Evolutionary conservation across 495 filamentous ascomycete genomes (phyloP).

Genomic region (Oleoguttula mirabilis): DNA sequence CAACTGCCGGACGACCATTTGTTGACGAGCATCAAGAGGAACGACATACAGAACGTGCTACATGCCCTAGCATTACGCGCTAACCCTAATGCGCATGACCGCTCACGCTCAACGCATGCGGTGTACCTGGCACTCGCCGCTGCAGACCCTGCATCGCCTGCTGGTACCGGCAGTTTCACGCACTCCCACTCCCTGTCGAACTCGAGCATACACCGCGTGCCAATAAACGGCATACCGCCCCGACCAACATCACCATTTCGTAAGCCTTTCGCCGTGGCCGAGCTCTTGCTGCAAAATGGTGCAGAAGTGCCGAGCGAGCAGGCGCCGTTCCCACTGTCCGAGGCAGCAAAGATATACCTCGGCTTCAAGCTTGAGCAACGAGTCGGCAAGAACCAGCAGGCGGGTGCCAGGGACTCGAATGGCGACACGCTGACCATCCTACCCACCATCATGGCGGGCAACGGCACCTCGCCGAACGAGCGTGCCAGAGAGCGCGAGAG

Average conservation of each 20-base stretch:
- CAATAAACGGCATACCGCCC: slow-evolving; percentile 4
- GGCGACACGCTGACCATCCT: slow-evolving; percentile 16
- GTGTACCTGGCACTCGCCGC: slow-evolving; percentile 89
- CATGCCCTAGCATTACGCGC: slow-evolving; percentile 81
- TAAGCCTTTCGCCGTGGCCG: slow-evolving; percentile 67
- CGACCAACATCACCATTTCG: slow-evolving; percentile 16
- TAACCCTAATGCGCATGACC: slow-evolving; percentile 78
- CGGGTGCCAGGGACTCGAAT: slow-evolving; percentile 11
- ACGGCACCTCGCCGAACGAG: neutral
- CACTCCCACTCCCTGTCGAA: slow-evolving; percentile 27
- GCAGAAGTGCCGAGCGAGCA: slow-evolving; percentile 66
- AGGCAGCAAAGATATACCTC: slow-evolving; percentile 67
- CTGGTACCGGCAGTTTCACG: slow-evolving; percentile 31
- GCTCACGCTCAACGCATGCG: slow-evolving; percentile 73
- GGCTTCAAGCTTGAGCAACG: slow-evolving; percentile 55
- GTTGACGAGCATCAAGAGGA: slow-evolving; percentile 85
- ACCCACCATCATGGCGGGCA: slow-evolving; percentile 10
- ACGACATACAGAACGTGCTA: slow-evolving; percentile 81
- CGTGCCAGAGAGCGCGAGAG: slow-evolving; percentile 11
- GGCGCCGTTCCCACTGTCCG: slow-evolving; percentile 64
- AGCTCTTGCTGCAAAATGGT: slow-evolving; percentile 88
- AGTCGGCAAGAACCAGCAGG: slow-evolving; percentile 13
- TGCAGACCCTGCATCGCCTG: slow-evolving; percentile 73
- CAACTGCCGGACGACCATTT: slow-evolving; percentile 81
- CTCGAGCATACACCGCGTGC: slow-evolving; percentile 18